Base-by-base conservation (phyloP, 495 filamentous ascomycete species). In the Geoglossum glabrum region DNA sequence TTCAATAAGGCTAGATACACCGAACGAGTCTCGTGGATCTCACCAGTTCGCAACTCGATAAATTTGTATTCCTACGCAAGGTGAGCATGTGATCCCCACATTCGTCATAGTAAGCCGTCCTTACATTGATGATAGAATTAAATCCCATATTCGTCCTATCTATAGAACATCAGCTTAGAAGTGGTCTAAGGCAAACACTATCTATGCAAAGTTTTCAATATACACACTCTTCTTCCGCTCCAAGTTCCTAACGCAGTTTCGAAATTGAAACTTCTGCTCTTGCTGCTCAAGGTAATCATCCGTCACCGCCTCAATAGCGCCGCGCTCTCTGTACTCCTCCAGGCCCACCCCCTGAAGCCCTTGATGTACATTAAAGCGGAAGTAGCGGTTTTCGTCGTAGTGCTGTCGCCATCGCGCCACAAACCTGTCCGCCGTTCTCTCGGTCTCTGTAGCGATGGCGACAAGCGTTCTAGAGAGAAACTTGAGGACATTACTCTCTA, bases 341-440 rank as follows among this genome's bases (percentile, higher is more conserved):
- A 77, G 62, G 30, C 71, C 66, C 56, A 77, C 64, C 0, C 59
- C 60, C 46, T 71, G 66, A 19, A 76, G 61, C 1, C 73, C 71
- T 50, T 71, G 65, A 9, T 72, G 65, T 8, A 76, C 73, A 63
- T 75, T 76, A 43, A 76, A 72, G 5, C 74, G 70, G 59, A 68
- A 72, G 43, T 75, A 76, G 23, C 63, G 62, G 17, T 63, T 52
- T 26, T 60, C 61, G 54, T 69, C 61, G 21, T 60, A 59, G 58
- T 60, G 55, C 19, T 57, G 33, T 3, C 28, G 23, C 61, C 60
- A 64, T 23, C 59, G 63, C 6, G 49, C 62, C 1, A 68, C 64
- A 50, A 73, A 69, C 33, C 49, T 62, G 45, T 63, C 60, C 51
- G 62, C 66, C 4, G 65, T 71, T 0, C 61, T 54, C 61, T 71